phyloP scores from a whole-genome alignment of 2,329 filamentous ascomycete species.

The Diaporthe sp. region DNA sequence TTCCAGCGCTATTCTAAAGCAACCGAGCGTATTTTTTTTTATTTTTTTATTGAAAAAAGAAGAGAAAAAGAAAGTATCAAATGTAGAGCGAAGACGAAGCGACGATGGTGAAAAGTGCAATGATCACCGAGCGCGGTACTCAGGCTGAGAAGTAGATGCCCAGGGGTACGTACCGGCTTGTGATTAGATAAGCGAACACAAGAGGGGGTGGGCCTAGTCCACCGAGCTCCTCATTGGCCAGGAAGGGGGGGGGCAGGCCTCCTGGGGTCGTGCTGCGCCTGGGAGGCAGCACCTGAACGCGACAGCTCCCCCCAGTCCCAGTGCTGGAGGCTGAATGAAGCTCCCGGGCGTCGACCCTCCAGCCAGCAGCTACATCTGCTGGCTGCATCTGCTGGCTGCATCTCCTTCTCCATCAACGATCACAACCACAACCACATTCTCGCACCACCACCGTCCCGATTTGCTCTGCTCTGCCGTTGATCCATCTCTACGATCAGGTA shows the following conservation, averaged over 20 bases:
- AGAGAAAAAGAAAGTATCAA: not conserved
- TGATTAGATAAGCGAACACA: conserved; percentile 9
- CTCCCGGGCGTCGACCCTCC: conserved; percentile 34
- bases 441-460: conserved; percentile 32
- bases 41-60: no score
- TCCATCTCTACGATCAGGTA: not conserved
- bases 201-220: not conserved
- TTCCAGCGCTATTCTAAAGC: not conserved
- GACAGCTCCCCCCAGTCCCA: conserved; percentile 39
- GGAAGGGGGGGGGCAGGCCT: not conserved
- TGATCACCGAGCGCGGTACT: not conserved
- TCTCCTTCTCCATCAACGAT: not conserved
- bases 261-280: not conserved
- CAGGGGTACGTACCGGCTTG: not conserved
- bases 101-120: not conserved
- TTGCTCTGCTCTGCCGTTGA: not conserved
- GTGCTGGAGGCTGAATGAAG: conserved; percentile 34
- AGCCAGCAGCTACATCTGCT: not conserved
- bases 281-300: conserved; percentile 45
- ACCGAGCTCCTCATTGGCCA: conserved; percentile 16
- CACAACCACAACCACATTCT: not conserved
- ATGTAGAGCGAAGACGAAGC: not conserved
- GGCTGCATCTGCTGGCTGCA: no score
- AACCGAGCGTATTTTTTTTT: not conserved
- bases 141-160: not conserved